These are phyloP conservation scores for Jacaranda copaia DNA, from an alignment of 257 asterid genomes.

Conservation along the genomic window DNA sequence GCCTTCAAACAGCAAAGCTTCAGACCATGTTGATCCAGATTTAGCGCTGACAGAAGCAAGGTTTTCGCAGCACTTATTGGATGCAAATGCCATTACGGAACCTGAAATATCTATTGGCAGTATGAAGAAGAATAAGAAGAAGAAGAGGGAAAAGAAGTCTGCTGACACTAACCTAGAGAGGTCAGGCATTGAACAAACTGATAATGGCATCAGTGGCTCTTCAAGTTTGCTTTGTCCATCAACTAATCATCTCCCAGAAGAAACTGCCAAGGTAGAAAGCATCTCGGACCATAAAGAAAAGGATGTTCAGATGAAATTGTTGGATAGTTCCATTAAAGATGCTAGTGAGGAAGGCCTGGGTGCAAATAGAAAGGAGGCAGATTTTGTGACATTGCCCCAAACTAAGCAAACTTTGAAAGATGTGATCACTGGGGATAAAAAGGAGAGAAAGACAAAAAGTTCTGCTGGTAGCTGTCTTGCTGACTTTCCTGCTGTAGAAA, in stretches of 20 bases:
- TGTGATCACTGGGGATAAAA: slow-evolving; percentile 15
- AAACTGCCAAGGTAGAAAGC: slow-evolving; percentile 39
- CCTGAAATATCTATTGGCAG: slow-evolving; percentile 26
- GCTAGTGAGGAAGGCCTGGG: slow-evolving; percentile 33
- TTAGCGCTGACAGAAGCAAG: slow-evolving; percentile 18
- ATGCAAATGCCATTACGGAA: slow-evolving; percentile 30
- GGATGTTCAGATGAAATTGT: slow-evolving; percentile 35
- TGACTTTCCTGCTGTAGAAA: slow-evolving; percentile 34
- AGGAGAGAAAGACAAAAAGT: slow-evolving; percentile 10
- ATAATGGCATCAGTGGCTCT: slow-evolving; percentile 34
- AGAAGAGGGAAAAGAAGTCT: slow-evolving; percentile 39
- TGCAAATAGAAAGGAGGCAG: slow-evolving; percentile 33
- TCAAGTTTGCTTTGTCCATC: slow-evolving; percentile 28
- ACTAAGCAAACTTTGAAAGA: slow-evolving; percentile 27
- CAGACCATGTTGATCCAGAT: slow-evolving; percentile 38
- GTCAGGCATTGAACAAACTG: slow-evolving; percentile 39
- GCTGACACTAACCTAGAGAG: slow-evolving; percentile 37
- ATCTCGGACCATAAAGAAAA: slow-evolving; percentile 22
- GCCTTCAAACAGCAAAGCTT: slow-evolving; percentile 29
- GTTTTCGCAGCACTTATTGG: slow-evolving; percentile 6
- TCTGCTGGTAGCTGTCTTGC: slow-evolving; percentile 22
- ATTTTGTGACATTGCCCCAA: slow-evolving; percentile 31
- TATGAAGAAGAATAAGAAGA: slow-evolving; percentile 34
- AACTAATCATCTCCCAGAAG: slow-evolving; percentile 32
- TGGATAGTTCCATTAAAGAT: slow-evolving; percentile 34